Base-by-base conservation (phyloP, 805 yeast genomes). In the Wickerhamiella dianesei region DNA sequence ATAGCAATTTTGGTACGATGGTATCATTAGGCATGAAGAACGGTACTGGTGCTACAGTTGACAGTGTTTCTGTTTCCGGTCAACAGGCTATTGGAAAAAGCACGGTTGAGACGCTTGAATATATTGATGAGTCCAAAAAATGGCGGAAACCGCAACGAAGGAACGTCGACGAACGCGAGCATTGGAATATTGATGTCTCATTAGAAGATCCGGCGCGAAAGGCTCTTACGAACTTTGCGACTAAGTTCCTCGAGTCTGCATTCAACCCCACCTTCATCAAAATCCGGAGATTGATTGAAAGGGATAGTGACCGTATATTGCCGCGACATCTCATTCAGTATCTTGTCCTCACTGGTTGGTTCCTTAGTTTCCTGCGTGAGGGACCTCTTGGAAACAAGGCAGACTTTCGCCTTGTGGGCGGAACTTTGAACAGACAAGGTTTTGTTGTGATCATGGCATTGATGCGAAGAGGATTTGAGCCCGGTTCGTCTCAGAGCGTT, bases 1-100 rank as follows among this genome's bases (percentile, higher is more conserved):
- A 89, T 59, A 88, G 92, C 2, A 72, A 95, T 45, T 89, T 89
- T 66, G 98, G 98, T 0, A 79, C 96, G 0, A 66, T 88, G 51
- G 63, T 87, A 9, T 79, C 94, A 1, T 69, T 89, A 25, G 77
- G 80, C 50, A 75, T 80, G 17, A 71, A 73, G 20, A 78, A 79
- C 45, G 69, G 77, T 22, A 9, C 41, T 20, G 17, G 16, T 12
- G 21, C 25, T 12, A n/a, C 14, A 70, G 67, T 2, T 68, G 82
- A 22, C 62, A 82, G 17, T 75, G 84, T 4, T 73, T 86, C 1
- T 73, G 20, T 53, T 2, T 53, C 92, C 2, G 92, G 94, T 2
- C 88, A 83, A 53, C 74, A 75, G 22, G 85, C 79, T 2, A 56
- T 82, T 3, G 54, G 68, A 9, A 18, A 18, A n/a, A 68, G 71